These are phyloP conservation scores for Elsinoe necatrix DNA, from an alignment of 2,329 filamentous ascomycete genomes.

Conservation along the genomic window DNA sequence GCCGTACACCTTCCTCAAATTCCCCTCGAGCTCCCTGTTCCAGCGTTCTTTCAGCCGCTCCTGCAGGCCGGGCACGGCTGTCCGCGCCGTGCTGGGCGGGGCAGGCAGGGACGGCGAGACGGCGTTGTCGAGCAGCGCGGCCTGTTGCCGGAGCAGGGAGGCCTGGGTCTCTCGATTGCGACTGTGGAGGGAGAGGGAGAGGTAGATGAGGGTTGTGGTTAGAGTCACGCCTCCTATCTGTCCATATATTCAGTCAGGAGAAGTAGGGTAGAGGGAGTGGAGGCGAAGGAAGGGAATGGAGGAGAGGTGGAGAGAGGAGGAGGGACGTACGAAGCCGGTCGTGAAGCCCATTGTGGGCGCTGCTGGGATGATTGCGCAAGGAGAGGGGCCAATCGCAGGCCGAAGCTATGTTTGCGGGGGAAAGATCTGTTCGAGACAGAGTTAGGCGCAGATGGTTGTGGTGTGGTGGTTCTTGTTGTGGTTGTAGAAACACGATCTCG, in stretches of 20 bases:
- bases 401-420: neutral
- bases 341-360: constrained; percentile 41
- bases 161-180: constrained; percentile 40
- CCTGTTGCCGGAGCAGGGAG: constrained; percentile 39
- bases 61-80: constrained; percentile 33
- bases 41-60: constrained; percentile 44
- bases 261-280: neutral
- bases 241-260: neutral
- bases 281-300: neutral
- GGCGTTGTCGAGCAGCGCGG: constrained; percentile 35
- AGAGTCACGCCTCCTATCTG: constrained; percentile 45
- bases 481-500: neutral
- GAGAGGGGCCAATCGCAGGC: neutral
- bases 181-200: constrained; percentile 36
- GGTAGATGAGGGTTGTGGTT: constrained; percentile 38
- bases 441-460: neutral
- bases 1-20: constrained; percentile 36
- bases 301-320: neutral
- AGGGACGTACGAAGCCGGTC: constrained; percentile 40
- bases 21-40: constrained; percentile 40
- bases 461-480: neutral
- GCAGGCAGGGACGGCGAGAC: constrained; percentile 35
- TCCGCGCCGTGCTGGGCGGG: constrained; percentile 33
- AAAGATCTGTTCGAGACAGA: neutral
- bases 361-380: neutral